A percentile compares a stretch with the other conserved stretches of the same genome.
phyloP scores from a whole-genome alignment of 306 rosid genomes.

The Sicyos edulis region DNA sequence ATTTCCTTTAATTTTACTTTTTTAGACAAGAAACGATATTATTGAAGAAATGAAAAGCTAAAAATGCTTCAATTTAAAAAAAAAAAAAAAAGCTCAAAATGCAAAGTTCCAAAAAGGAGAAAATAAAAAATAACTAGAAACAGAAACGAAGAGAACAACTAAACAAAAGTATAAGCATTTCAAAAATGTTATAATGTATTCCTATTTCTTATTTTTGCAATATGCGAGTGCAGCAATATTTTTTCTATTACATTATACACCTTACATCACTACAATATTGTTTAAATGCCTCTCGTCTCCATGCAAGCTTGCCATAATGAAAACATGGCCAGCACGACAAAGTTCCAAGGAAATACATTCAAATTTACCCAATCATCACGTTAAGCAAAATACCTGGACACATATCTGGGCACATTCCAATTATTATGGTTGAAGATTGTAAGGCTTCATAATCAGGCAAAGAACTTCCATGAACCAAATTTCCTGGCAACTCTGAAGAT shows the following conservation, averaged over 20 bases:
- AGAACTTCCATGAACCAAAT: constrained; percentile 33
- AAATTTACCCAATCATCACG: constrained; percentile 25
- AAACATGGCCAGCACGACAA: constrained; percentile 17
- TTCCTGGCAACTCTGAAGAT: constrained; percentile 39
- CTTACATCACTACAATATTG: not conserved
- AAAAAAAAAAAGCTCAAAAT: too few species aligned
- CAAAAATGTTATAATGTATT: not conserved
- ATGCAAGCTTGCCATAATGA: not conserved
- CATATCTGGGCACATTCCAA: constrained; percentile 87
- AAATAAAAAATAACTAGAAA: too few species aligned
- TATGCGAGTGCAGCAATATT: not conserved
- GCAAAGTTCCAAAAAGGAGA: too few species aligned
- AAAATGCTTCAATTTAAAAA: too few species aligned
- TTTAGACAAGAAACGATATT: too few species aligned
- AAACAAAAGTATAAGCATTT: too few species aligned
- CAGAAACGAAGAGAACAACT: too few species aligned
- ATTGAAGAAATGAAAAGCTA: too few species aligned
- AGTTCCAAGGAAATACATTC: constrained; percentile 3
- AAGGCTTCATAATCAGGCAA: constrained; percentile 48
- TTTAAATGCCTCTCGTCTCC: constrained; percentile 10
- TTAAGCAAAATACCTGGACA: constrained; percentile 72
- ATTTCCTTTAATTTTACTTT: not conserved
- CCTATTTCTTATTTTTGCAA: not conserved
- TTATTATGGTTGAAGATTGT: constrained; percentile 50
- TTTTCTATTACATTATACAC: constrained; percentile 1